Base-by-base conservation (phyloP, 1,284 basidiomycete genomes). In the Malassezia equina region DNA sequence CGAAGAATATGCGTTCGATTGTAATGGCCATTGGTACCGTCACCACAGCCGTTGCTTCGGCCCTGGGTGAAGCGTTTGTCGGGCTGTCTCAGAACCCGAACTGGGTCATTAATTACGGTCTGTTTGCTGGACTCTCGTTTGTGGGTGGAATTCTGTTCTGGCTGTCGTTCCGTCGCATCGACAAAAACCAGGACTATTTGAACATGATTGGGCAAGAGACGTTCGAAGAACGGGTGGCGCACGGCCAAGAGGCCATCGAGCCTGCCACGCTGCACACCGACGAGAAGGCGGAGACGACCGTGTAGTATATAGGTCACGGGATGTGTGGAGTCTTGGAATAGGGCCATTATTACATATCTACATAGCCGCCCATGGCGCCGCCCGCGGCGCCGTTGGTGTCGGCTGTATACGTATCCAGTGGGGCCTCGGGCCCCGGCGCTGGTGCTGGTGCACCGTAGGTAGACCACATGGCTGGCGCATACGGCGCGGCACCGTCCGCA, bases 61-160 rank as follows among this genome's bases (percentile, higher is more conserved):
- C 80, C 15, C 64, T 79, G 33, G 73, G 77, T 47, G 79, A 83
- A 69, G 81, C 82, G 9, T 82, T 83, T 73, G 77, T 81, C 15
- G 60, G 76, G 1, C 64, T 81, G 41, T 77, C 79, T 7, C 61
- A 65, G 7, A 81, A 82, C 73, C 81, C 81, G 47, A 68, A 77
- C 64, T 76, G 79, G 52, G 75, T 77, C 49, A 75, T 82, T 80
- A 78, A 77, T 65, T 79, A 78, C 62, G 77, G 79, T 29, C 77
- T 77, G 19, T 77, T 81, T n/a, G 80, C 78, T 60, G 71, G 79
- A 39, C 67, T 79, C 40, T 77, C 81, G 23, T 78, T 77, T 50
- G 66, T 81, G 49, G 77, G 76, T 27, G 80, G 80, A 8, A 51
- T 75, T 51, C 46, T 81, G 12, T 86, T 88, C 78, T 86, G 82